Conservation (phyloP, 768 basidiomycete species). For the Megacollybia marginata region DNA sequence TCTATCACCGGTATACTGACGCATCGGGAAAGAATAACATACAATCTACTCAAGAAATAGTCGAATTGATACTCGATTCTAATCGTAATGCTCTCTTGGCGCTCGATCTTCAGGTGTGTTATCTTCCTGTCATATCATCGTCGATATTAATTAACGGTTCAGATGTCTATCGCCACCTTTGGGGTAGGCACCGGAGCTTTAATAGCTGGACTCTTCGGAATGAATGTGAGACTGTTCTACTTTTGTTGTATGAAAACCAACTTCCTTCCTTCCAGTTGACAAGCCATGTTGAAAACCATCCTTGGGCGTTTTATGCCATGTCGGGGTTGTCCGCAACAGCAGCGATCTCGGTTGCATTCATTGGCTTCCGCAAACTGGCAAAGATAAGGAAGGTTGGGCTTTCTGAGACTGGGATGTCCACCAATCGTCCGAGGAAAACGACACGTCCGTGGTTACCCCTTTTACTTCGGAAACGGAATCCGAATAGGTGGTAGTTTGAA, state of each 20-base stretch:
- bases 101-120: slow-evolving; percentile 74
- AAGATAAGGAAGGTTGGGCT: slow-evolving; percentile 39
- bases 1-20: background rate
- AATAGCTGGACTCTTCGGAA: slow-evolving; percentile 87
- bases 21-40: slow-evolving; percentile 66
- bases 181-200: slow-evolving; percentile 89
- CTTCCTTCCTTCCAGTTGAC: slow-evolving; percentile 41
- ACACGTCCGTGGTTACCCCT: background rate
- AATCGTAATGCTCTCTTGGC: slow-evolving; percentile 91
- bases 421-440: background rate
- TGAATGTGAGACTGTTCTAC: slow-evolving; percentile 69
- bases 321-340: slow-evolving; percentile 50
- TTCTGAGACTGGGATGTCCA: background rate
- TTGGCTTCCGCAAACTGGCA: slow-evolving; percentile 58
- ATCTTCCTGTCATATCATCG: background rate
- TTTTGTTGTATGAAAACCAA: slow-evolving; percentile 2
- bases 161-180: slow-evolving; percentile 93
- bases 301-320: slow-evolving; percentile 68
- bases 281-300: slow-evolving; percentile 64
- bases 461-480: background rate
- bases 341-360: slow-evolving; percentile 54
- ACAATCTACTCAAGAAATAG: slow-evolving; percentile 96
- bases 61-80: slow-evolving; percentile 92
- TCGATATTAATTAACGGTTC: slow-evolving; percentile 2
- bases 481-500: too few species aligned